Evolutionary conservation across 1,139 yeast species (phyloP), one percentile per base, ranked within the genome.

Genomic region (Candida glucosophila): DNA sequence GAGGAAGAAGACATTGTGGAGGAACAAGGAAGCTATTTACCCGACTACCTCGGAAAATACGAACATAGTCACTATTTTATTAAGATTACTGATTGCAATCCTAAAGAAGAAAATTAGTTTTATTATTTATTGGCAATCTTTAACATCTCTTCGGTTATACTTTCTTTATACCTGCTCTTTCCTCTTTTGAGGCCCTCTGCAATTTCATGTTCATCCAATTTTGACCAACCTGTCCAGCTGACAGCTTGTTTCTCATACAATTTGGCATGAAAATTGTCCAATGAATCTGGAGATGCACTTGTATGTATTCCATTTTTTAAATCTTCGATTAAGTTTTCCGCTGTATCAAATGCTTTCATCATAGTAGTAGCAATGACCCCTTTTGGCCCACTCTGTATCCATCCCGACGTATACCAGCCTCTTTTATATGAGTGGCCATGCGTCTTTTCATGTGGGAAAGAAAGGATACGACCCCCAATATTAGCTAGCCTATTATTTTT

Each of bases 281-380:
- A 18, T 3, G 23, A 13, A 1, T 34, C 30, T 4, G 27, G 18
- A 5, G 19, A n/a, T 4, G 71, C 49, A 1, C 44, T 50, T 1
- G 57, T 55, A 30, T 49, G 53, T 2, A 64, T 55, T 9, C 48
- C 55, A 13, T 51, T 47, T 6, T 49, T 33, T 25, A 69, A 51
- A 39, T 81, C 93, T 22, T 64, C 58, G 12, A 77, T 44, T 1
- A 85, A 55, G n/a, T 62, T 58, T 23, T 75, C 80, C 0, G 83
- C 90, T 0, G 86, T 81, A 18, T 73, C 74, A 41, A 77, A 80
- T 0, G 94, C 70, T 33, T 83, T 92, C 65, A 79, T 67, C 82
- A 90, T 83, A 0, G 98, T 85, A 10, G 81, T 69, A 9, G 95
- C 94, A 36, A 90, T 90, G 5, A 86, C 94, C 1, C 99, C 99